These are phyloP conservation scores for Wakefieldia striispora DNA, from an alignment of 768 basidiomycete genomes.

Conservation along the genomic window DNA sequence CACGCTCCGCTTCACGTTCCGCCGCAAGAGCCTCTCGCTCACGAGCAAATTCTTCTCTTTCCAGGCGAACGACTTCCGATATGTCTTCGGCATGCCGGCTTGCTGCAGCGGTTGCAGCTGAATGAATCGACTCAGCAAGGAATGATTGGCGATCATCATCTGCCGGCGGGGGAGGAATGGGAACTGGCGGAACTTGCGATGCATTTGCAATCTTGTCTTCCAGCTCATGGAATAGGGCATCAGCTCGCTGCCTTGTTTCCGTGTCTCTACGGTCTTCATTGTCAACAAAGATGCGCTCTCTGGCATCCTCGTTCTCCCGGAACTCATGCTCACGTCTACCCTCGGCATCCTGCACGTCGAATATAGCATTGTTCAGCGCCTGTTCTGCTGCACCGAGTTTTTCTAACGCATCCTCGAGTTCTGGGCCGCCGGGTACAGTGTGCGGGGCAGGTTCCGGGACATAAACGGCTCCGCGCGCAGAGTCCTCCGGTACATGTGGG, in stretches of 20 bases:
- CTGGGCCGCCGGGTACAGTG: slow-evolving; percentile 29
- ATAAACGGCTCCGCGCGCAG: neutral
- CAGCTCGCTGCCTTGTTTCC: slow-evolving; percentile 45
- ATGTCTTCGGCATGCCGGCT: slow-evolving; percentile 57
- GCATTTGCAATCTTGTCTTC: slow-evolving; percentile 28
- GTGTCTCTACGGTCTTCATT: slow-evolving; percentile 55
- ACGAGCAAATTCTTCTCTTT: slow-evolving; percentile 56
- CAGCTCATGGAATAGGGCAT: slow-evolving; percentile 24
- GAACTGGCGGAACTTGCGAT: slow-evolving; percentile 22
- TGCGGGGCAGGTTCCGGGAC: slow-evolving; percentile 11
- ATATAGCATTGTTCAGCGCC: slow-evolving; percentile 46
- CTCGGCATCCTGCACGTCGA: slow-evolving; percentile 57
- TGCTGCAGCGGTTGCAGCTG: slow-evolving; percentile 52
- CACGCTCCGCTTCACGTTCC: slow-evolving; percentile 53
- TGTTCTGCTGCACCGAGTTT: slow-evolving; percentile 56
- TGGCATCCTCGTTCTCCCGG: slow-evolving; percentile 60
- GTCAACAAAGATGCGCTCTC: slow-evolving; percentile 59
- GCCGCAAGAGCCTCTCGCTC: slow-evolving; percentile 53
- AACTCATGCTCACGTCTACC: slow-evolving; percentile 64
- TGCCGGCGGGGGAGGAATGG: slow-evolving; percentile 16
- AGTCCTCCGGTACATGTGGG: no score
- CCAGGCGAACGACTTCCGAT: slow-evolving; percentile 52
- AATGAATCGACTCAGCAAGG: slow-evolving; percentile 36
- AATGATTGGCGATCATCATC: slow-evolving; percentile 29
- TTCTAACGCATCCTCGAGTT: slow-evolving; percentile 47